These are phyloP conservation scores for Parmelia sp. DNA, from an alignment of 495 filamentous ascomycete species.

Conservation along the genomic window DNA sequence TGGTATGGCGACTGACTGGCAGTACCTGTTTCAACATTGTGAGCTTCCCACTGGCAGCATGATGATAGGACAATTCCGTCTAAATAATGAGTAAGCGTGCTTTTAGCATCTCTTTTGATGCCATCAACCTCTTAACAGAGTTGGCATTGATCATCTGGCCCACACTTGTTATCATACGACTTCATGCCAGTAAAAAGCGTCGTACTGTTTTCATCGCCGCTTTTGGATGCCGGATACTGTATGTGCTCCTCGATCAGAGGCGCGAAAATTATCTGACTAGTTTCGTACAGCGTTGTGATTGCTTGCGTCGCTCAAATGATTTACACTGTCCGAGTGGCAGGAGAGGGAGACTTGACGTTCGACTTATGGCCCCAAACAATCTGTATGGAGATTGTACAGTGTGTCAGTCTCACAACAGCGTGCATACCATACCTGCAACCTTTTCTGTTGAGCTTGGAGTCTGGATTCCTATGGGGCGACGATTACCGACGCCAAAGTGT, in stretches of 20 bases:
- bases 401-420: slow-evolving; percentile 27
- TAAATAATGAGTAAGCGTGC: not conserved
- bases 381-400: slow-evolving; percentile 25
- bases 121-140: not conserved
- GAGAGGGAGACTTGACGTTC: not conserved
- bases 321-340: not conserved
- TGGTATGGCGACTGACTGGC: not conserved
- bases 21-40: not conserved
- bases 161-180: not conserved
- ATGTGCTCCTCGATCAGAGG: not conserved
- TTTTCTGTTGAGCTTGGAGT: slow-evolving; percentile 30
- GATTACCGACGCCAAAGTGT: slow-evolving; percentile 25
- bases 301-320: not conserved
- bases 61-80: not conserved
- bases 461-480: slow-evolving; percentile 28
- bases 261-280: not conserved
- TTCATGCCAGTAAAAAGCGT: not conserved
- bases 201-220: not conserved
- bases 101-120: not conserved
- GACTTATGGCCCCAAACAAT: slow-evolving; percentile 19
- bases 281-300: not conserved
- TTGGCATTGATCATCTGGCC: not conserved
- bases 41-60: not conserved
- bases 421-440: slow-evolving; percentile 32
- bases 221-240: not conserved